Evolutionary conservation across 2,329 filamentous ascomycete genomes (phyloP), one percentile per base, ranked within the genome.

Genomic region (Fusarium sp.): DNA sequence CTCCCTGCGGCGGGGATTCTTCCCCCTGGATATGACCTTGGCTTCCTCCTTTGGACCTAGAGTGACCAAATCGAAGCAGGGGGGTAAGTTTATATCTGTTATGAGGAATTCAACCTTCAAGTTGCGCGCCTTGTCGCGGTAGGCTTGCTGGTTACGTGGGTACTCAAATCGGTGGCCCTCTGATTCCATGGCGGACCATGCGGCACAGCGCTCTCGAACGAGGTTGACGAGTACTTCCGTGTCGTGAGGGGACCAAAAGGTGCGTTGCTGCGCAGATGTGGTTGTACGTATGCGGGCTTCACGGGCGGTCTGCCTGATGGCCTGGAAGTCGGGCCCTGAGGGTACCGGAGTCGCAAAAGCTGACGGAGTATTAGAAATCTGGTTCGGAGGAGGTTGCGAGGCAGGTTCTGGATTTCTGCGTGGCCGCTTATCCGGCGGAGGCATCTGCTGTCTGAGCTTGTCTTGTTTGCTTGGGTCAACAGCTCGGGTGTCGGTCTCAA

Each of bases 101-200:
- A 83, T 80, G 15, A 89, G 78, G 47, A 85, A 81, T 34, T 85
- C 82, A 37, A 87, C 84, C 78, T 89, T 89, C 58, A 88, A 68
- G 60, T 87, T 84, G 52, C 87, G 84, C n/a, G 87, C 87, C 77
- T 86, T 87, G 80, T 89, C 87, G 7, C 87, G 86, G 60, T 87
- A 82, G 6, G 86, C 84, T 75, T 89, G 87, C 78, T 89, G 87
- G 70, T 85, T 83, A 52, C 87, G 85, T 2, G 74, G 74, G 15
- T 77, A 68, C 44, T 85, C 79, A 57, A 88, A 88, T 2, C 60
- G 61, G 16, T 79, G 34, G 0, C 72, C 71, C 30, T 80, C 76
- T 28, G 65, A 72, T 61, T 80, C 68, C 3, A 82, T 82, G 39
- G 12, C n/a, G 44, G 79, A 53, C 80, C 80, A 82, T 7, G 55